A percentile compares a stretch with the other conserved stretches of the same genome.
Conservation (phyloP, 73 alveolate species). For the Uronychia binucleata region DNA sequence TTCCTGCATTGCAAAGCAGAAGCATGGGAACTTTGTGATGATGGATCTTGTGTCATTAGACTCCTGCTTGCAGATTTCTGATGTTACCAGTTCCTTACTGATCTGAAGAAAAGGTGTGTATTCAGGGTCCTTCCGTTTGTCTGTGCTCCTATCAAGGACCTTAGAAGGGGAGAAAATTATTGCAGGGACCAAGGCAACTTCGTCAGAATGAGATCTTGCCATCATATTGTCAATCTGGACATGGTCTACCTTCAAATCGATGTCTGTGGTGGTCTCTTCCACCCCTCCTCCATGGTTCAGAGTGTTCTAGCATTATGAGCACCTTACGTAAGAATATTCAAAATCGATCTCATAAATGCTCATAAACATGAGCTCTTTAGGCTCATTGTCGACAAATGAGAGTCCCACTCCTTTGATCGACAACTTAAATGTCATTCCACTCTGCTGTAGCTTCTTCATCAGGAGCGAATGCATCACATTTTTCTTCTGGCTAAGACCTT, state of each 20-base stretch:
- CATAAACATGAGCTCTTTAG: conserved; percentile 83
- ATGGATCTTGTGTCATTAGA: not conserved
- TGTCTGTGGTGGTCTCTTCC: conserved; percentile 26
- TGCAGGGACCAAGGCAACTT: conserved; percentile 16
- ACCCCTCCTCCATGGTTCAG: not conserved
- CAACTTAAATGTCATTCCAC: conserved; percentile 50
- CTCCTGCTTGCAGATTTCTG: conserved; percentile 35
- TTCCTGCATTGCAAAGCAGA: conserved; percentile 36
- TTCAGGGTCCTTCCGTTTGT: not conserved
- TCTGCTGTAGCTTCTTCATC: not conserved
- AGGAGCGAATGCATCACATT: not conserved
- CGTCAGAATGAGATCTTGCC: not conserved
- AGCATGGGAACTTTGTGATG: conserved; percentile 29
- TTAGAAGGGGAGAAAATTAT: conserved; percentile 58
- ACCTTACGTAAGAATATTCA: not conserved
- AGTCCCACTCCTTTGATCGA: conserved; percentile 88
- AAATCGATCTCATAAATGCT: conserved; percentile 34
- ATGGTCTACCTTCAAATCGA: conserved; percentile 51
- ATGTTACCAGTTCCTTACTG: conserved; percentile 2
- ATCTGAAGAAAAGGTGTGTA: conserved; percentile 62
- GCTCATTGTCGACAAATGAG: conserved; percentile 85
- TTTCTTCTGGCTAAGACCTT: not conserved
- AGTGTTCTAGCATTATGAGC: not conserved
- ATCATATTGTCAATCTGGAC: conserved; percentile 57
- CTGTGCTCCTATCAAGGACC: conserved; percentile 22